These are phyloP conservation scores for Fusarium begoniae DNA, from an alignment of 2,329 filamentous ascomycete species.

Conservation along the genomic window DNA sequence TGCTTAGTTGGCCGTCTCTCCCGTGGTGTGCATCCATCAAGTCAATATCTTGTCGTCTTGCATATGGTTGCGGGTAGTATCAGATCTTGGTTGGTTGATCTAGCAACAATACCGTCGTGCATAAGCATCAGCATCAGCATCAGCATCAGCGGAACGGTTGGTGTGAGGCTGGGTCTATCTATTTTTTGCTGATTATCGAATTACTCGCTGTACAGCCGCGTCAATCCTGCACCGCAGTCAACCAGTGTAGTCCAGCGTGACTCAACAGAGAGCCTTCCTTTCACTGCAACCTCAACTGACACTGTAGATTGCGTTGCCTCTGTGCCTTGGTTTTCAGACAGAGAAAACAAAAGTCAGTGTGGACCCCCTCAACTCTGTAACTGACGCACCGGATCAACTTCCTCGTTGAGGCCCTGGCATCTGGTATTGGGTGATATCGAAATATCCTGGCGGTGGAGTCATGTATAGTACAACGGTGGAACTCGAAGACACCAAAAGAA, in stretches of 20 bases:
- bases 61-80: slow-evolving; percentile 12
- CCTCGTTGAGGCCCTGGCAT: slow-evolving; percentile 30
- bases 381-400: slow-evolving; percentile 34
- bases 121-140: neutral
- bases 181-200: slow-evolving; percentile 21
- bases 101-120: slow-evolving; percentile 2
- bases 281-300: neutral
- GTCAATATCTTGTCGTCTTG: slow-evolving; percentile 19
- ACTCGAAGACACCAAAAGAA: slow-evolving; percentile 12
- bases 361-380: slow-evolving; percentile 21
- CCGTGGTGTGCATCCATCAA: slow-evolving; percentile 25
- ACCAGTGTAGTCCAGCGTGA: neutral
- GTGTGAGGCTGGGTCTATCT: slow-evolving; percentile 5
- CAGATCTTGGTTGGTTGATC: slow-evolving; percentile 20
- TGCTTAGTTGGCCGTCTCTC: neutral
- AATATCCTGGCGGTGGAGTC: slow-evolving; percentile 20
- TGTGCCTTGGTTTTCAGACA: slow-evolving; percentile 20
- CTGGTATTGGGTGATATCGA: slow-evolving; percentile 26
- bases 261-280: neutral
- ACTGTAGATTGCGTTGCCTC: slow-evolving; percentile 26
- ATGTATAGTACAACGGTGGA: slow-evolving; percentile 2
- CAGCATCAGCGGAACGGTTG: slow-evolving; percentile 5
- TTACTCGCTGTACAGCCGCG: slow-evolving; percentile 7
- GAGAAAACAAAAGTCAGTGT: neutral
- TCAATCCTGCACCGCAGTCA: slow-evolving; percentile 1